phyloP scores from a whole-genome alignment of 257 asterid species.

The Thymus quinquecostatus region DNA sequence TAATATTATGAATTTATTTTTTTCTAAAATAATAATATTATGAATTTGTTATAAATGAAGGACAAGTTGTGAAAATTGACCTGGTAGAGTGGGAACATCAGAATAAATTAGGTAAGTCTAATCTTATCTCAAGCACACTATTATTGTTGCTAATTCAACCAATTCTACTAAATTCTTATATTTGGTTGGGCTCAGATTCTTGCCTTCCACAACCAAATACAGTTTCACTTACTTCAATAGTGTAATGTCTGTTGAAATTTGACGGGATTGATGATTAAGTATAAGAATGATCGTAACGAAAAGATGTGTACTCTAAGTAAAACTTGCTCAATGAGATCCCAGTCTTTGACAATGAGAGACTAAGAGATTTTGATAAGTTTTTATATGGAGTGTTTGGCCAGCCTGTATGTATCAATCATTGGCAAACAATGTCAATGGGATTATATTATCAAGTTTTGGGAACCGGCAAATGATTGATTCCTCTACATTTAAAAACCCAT shows the following conservation, averaged over 20 bases:
- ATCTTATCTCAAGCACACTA: constrained; percentile 25
- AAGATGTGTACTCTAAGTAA: not conserved
- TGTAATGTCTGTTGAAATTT: too few species aligned
- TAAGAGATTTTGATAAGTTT: not conserved
- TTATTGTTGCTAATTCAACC: constrained; percentile 34
- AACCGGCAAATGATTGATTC: constrained; percentile 11
- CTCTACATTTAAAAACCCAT: not conserved
- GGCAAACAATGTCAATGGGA: not conserved
- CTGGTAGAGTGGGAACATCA: constrained; percentile 30
- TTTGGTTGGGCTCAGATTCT: constrained; percentile 16
- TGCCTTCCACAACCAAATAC: constrained; percentile 21
- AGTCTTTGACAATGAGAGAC: constrained; percentile 4
- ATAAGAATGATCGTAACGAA: not conserved
- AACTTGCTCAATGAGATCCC: not conserved
- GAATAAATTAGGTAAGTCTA: constrained; percentile 34
- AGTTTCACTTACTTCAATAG: not conserved
- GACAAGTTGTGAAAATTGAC: constrained; percentile 20
- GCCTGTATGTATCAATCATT: constrained; percentile 22
- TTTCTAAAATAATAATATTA: not conserved
- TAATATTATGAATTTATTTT: too few species aligned
- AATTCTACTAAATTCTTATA: not conserved
- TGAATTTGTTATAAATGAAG: not conserved
- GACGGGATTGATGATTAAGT: too few species aligned
- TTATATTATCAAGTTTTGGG: not conserved
- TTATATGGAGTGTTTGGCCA: constrained; percentile 1